A percentile compares a stretch with the other conserved stretches of the same genome.
These are phyloP conservation scores for Scheffersomyces segobiensis DNA, from an alignment of 1,139 yeast genomes.

Conservation along the genomic window DNA sequence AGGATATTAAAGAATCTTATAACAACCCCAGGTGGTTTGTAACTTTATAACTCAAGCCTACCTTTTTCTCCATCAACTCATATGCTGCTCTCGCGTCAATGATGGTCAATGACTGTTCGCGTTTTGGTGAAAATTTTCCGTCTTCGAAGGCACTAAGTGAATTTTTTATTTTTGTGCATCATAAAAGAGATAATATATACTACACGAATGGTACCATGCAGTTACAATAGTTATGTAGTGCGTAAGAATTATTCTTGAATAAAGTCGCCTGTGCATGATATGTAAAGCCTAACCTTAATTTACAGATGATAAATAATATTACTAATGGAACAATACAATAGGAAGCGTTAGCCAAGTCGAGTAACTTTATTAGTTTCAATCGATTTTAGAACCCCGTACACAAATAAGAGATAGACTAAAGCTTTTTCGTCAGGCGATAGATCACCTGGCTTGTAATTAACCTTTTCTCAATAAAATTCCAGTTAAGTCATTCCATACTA, in stretches of 20 bases:
- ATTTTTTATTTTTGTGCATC: neutral
- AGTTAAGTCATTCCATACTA: neutral
- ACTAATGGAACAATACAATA: neutral
- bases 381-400: neutral
- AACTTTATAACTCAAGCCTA: neutral
- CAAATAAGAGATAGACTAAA: neutral
- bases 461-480: neutral
- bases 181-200: neutral
- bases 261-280: conserved; percentile 1
- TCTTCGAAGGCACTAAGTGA: neutral
- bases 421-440: neutral
- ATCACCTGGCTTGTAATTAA: neutral
- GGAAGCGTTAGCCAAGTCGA: neutral
- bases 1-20: too few relatives aligned
- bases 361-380: neutral
- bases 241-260: neutral
- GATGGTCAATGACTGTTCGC: neutral
- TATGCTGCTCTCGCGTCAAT: neutral
- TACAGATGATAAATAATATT: neutral
- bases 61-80: neutral
- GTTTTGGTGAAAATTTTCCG: neutral
- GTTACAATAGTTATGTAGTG: neutral
- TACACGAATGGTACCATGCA: neutral
- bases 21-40: too few relatives aligned
- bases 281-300: neutral